phyloP scores from a whole-genome alignment of 352 stramenopile species.

The Globisporangium orthogonon region DNA sequence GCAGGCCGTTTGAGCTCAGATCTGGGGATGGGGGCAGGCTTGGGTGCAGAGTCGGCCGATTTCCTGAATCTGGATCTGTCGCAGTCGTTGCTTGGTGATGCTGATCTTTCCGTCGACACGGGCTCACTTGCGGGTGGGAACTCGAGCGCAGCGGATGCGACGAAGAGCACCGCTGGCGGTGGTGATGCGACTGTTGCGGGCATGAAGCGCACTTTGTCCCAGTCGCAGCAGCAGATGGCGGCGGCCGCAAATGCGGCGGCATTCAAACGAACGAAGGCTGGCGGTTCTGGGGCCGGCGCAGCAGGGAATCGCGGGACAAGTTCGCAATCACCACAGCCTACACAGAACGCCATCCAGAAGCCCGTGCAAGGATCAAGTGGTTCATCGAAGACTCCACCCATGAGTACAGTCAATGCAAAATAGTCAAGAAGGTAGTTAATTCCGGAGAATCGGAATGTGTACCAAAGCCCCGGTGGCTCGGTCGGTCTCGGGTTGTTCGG shows the following conservation, averaged over 20 bases:
- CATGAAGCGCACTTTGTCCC: conserved; percentile 66
- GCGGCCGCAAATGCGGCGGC: conserved; percentile 68
- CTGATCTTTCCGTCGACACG: conserved; percentile 47
- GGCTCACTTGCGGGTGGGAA: conserved; percentile 27
- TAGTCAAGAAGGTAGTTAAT: conserved; percentile 33
- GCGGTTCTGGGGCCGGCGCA: conserved; percentile 17
- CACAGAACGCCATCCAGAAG: conserved; percentile 61
- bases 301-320: conserved; percentile 23
- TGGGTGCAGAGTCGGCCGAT: conserved; percentile 54
- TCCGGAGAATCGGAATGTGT: conserved; percentile 14
- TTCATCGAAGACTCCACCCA: conserved; percentile 79
- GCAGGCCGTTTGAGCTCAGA: conserved; percentile 41
- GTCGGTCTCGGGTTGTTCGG: not conserved
- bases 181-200: conserved; percentile 24
- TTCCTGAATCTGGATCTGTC: conserved; percentile 81
- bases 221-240: conserved; percentile 81
- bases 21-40: conserved; percentile 36
- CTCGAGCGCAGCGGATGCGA: conserved; percentile 14
- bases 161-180: conserved; percentile 27
- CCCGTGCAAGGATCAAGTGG: conserved; percentile 54
- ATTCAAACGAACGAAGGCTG: conserved; percentile 81
- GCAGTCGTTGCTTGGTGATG: conserved; percentile 52
- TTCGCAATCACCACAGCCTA: conserved; percentile 43
- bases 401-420: conserved; percentile 88
- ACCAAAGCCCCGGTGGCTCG: conserved; percentile 2